Conservation (phyloP, 2,329 filamentous ascomycete species). For the Cladosporium colombiae region DNA sequence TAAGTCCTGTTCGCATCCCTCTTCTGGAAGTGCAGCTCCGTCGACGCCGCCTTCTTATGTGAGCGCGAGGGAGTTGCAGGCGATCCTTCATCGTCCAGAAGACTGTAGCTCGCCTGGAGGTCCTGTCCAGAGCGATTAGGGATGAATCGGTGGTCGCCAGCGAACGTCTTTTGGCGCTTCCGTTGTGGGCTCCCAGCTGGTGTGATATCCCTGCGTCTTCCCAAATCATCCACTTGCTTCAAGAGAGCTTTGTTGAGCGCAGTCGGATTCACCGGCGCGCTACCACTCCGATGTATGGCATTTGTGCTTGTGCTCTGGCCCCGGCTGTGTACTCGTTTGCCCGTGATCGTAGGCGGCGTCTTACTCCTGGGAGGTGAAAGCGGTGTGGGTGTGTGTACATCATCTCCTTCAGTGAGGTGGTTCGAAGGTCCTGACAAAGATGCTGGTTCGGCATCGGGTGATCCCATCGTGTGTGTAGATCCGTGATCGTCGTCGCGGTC, state of each 20-base stretch:
- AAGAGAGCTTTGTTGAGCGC: slow-evolving; percentile 60
- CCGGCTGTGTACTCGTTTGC: slow-evolving; percentile 44
- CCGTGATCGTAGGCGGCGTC: slow-evolving; percentile 59
- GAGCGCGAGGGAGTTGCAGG: slow-evolving; percentile 86
- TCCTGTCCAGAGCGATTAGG: slow-evolving; percentile 92
- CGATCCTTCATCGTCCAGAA: slow-evolving; percentile 89
- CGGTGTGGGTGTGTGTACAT: slow-evolving; percentile 45
- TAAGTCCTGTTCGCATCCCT: slow-evolving; percentile 95
- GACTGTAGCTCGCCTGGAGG: slow-evolving; percentile 85
- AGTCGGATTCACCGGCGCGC: slow-evolving; percentile 60
- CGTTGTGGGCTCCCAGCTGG: slow-evolving; percentile 67
- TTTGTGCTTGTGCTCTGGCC: slow-evolving; percentile 27
- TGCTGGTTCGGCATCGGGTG: slow-evolving; percentile 11
- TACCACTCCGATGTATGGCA: slow-evolving; percentile 38
- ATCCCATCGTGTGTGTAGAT: slow-evolving; percentile 12
- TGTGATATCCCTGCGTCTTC: slow-evolving; percentile 58
- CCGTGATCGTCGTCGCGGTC: slow-evolving; percentile 8
- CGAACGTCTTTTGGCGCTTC: slow-evolving; percentile 67
- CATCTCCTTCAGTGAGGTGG: neutral
- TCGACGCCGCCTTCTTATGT: slow-evolving; percentile 81
- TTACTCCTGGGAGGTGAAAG: slow-evolving; percentile 60
- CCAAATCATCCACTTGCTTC: slow-evolving; percentile 61
- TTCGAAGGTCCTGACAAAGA: neutral
- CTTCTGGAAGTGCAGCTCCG: slow-evolving; percentile 90
- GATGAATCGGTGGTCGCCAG: slow-evolving; percentile 76